These are phyloP conservation scores for Ambrosiella xylebori DNA, from an alignment of 2,329 filamentous ascomycete genomes.

Conservation along the genomic window DNA sequence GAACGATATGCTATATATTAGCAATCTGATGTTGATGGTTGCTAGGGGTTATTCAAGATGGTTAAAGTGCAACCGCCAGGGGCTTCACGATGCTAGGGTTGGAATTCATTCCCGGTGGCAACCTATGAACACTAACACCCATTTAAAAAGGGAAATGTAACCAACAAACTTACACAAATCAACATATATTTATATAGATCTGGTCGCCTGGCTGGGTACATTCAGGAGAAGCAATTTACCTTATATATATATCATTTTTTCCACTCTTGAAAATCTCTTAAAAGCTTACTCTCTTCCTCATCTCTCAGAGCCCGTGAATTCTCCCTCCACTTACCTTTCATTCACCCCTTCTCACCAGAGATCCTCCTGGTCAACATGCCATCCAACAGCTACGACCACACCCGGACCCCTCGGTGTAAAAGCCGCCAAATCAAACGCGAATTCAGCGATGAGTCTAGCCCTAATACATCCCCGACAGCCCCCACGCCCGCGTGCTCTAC, in stretches of 20 bases:
- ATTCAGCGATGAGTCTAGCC: not conserved
- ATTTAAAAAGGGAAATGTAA: not conserved
- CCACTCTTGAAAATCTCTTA: too few relatives aligned
- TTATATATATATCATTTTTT: too few relatives aligned
- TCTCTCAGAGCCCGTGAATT: not conserved
- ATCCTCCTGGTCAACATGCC: not conserved
- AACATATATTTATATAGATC: not conserved
- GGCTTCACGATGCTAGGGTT: not conserved
- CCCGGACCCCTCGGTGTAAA: not conserved
- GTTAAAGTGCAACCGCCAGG: not conserved
- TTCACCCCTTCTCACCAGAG: not conserved
- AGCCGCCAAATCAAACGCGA: not conserved
- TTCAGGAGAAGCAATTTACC: too few relatives aligned
- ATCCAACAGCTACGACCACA: not conserved
- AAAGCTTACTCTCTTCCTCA: too few relatives aligned
- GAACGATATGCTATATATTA: too few relatives aligned
- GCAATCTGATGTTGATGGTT: not conserved
- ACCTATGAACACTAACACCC: not conserved
- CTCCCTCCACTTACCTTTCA: not conserved
- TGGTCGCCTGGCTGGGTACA: not conserved
- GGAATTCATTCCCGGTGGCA: not conserved
- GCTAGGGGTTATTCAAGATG: not conserved
- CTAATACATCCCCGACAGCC: not conserved
- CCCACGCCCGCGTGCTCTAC: not conserved
- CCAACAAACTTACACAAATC: not conserved